Evolutionary conservation across 768 basidiomycete species (phyloP), one percentile per base, ranked within the genome.

Genomic region (Hypsizygus marmoreus): DNA sequence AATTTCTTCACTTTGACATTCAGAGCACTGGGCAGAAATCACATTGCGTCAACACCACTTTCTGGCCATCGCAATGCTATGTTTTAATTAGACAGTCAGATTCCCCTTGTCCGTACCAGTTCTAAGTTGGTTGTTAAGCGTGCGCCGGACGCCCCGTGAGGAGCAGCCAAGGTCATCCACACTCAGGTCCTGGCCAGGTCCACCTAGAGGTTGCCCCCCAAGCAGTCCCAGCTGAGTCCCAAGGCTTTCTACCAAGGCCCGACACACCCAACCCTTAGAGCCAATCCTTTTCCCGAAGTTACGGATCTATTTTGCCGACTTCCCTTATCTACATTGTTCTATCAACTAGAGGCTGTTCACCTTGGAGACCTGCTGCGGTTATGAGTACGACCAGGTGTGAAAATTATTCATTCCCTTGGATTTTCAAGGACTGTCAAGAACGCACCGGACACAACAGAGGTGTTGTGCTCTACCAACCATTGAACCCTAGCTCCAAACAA

Each of bases 71-170:
- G 74, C 80, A 83, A 83, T 83, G 81, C 82, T 84, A 80, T 83
- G 82, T 83, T 84, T 82, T 83, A 83, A 83, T 84, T 84, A 84
- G 81, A 83, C 82, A 84, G 82, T 83, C 82, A 80, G 81, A 84
- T 84, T 83, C 81, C 82, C 82, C 81, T 80, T 79, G 82, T 84
- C 82, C 80, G 78, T 78, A 79, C 82, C 81, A 82, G 81, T 82
- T 83, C 81, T 81, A 78, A 82, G 76, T 81, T 57, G 71, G 70
- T 80, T 76, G 78, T 82, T 82, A 80, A 81, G 58, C 69, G 72
- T 75, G 62, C 74, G 62, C 78, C 77, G 66, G 79, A 81, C 72
- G 75, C 75, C 76, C 73, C 60, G 53, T n/a, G 53, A 67, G 71
- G 66, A 64, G 75, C 77, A 77, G 76, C 76, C 73, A 73, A 74